Evolutionary conservation across 108 stramenopile genomes (phyloP), one percentile per base, ranked within the genome.

Genomic region (Chaetoceros tenuissimus): DNA sequence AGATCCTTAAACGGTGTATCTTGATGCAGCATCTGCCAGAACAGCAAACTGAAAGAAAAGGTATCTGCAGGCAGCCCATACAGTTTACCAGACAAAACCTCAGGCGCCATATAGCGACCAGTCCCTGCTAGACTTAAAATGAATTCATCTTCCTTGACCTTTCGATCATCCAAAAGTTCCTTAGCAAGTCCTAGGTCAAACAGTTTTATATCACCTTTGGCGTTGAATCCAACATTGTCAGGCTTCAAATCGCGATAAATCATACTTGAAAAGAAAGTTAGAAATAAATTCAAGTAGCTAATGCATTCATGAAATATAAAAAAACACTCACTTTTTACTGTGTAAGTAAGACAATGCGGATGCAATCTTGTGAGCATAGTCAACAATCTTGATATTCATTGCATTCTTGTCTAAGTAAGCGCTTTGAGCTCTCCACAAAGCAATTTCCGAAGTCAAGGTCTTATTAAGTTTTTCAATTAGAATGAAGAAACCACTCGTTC

Each of bases 301-400:
- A 46, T 58, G 46, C 24, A 24, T 24, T 17, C 40, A 18, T 46
- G 2, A 31, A 3, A 24, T 48, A 1, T 0, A 1, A 19, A 18
- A 24, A 24, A 1, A n/a, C n/a, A 73, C 79, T 74, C 57, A 80
- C 80, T 69, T 76, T 20, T 74, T 57, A 20, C 59, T 55, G 46
- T 70, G 68, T 34, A 82, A 69, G 29, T 77, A 79, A 46, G 61
- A 51, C 69, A 82, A 62, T 1, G 75, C 81, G 50, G 72, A 67
- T 18, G 73, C 66, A 23, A 79, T 31, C n/a, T n/a, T n/a, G n/a
- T n/a, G n/a, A n/a, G n/a, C n/a, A n/a, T n/a, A n/a, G n/a, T n/a
- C n/a, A n/a, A n/a, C n/a, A n/a, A n/a, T n/a, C n/a, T n/a, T n/a
- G n/a, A n/a, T n/a, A n/a, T n/a, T n/a, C n/a, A n/a, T n/a, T n/a